These are phyloP conservation scores for Toxicodendron radicans DNA, from an alignment of 345 rosid genomes.

Conservation along the genomic window DNA sequence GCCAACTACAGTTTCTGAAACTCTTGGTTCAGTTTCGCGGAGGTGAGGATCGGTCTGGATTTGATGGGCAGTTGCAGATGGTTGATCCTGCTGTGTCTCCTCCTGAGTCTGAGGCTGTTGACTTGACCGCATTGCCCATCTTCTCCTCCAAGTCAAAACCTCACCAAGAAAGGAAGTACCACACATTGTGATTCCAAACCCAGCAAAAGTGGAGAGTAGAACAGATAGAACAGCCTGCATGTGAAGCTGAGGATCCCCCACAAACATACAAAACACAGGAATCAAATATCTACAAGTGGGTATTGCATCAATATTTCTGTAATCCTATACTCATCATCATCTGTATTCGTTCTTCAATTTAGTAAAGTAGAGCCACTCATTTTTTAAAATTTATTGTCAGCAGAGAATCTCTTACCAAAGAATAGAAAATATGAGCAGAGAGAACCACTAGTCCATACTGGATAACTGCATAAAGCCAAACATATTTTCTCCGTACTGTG, in stretches of 20 bases:
- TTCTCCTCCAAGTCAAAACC: conserved; percentile 43
- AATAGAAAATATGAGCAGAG: conserved; percentile 71
- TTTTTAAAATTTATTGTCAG: background rate
- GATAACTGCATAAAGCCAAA: conserved; percentile 70
- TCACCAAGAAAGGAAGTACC: conserved; percentile 48
- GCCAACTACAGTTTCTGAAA: conserved; percentile 15
- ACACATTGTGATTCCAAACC: conserved; percentile 76
- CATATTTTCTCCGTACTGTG: conserved; percentile 59
- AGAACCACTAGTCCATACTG: conserved; percentile 74
- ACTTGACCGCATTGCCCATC: conserved; percentile 18
- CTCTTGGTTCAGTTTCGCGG: conserved; percentile 22
- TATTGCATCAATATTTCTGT: background rate
- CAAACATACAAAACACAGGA: conserved; percentile 2
- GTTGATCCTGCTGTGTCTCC: conserved; percentile 26
- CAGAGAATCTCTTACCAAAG: conserved; percentile 53
- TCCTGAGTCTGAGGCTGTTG: conserved; percentile 29
- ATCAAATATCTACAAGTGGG: background rate
- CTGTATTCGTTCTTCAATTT: background rate
- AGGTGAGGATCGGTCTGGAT: conserved; percentile 16
- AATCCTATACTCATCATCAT: background rate
- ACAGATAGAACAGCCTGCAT: conserved; percentile 65
- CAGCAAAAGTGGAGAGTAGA: conserved; percentile 70
- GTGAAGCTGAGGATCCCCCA: conserved; percentile 51
- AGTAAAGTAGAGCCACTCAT: background rate
- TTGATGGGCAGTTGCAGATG: conserved; percentile 11